Evolutionary conservation across 495 filamentous ascomycete species (phyloP).

Genomic region (Penicillium pancosmium): DNA sequence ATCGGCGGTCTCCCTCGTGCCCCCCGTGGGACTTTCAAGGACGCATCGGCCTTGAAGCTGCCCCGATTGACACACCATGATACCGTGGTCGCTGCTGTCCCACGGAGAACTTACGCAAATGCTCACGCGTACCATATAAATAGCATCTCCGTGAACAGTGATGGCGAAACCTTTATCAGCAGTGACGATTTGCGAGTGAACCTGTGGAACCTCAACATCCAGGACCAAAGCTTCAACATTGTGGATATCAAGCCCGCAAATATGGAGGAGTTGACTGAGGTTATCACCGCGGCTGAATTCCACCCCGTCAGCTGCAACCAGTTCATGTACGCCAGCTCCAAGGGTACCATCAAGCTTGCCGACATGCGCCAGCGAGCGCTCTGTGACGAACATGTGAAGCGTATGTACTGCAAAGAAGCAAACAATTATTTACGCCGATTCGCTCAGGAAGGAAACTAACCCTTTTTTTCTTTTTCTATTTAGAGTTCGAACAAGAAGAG

Average conservation of each 20-base stretch:
- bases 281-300: conserved; percentile 98
- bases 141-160: conserved; percentile 99
- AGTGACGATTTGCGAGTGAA: conserved; percentile 98
- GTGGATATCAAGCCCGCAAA: conserved; percentile 99
- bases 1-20: conserved; percentile 73
- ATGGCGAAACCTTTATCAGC: conserved; percentile 98
- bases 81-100: conserved; percentile 96
- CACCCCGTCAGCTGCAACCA: conserved; percentile 97
- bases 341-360: conserved; percentile 97
- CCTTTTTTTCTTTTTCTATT: neutral
- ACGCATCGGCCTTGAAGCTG: conserved; percentile 81
- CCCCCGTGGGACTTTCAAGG: conserved; percentile 74
- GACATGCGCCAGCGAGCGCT: conserved; percentile 97
- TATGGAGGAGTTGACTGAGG: conserved; percentile 99
- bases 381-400: conserved; percentile 92
- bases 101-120: conserved; percentile 94
- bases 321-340: conserved; percentile 99
- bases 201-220: conserved; percentile 98
- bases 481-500: conserved; percentile 99
- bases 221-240: conserved; percentile 99
- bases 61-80: conserved; percentile 97
- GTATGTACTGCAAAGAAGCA: conserved; percentile 55
- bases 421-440: neutral
- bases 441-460: neutral
- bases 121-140: conserved; percentile 99